Evolutionary conservation across 345 rosid species (phyloP).

Genomic region (Brassica rapa): DNA sequence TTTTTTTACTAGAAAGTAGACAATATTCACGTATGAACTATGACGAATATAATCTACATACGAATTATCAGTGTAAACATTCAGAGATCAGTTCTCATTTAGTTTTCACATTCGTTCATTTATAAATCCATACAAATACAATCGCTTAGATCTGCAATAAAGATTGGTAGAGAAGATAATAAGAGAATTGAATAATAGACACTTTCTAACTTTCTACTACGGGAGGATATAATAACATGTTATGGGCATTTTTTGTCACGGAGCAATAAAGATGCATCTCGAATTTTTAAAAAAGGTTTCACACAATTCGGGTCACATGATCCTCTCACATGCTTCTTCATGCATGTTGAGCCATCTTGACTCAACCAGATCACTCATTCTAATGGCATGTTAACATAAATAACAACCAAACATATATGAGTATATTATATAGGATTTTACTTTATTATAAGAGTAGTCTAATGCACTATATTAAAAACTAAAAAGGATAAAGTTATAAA

Average conservation of each 20-base stretch:
- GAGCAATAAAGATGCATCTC: constrained; percentile 31
- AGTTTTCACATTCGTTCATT: neutral
- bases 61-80: neutral
- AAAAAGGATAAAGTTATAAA: neutral
- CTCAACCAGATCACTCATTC: constrained; percentile 27
- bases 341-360: constrained; percentile 30
- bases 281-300: neutral
- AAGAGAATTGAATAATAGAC: neutral
- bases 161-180: constrained; percentile 5
- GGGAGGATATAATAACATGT: constrained; percentile 12
- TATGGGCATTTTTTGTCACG: constrained; percentile 34
- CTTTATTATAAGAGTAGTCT: constrained; percentile 7
- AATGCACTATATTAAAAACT: neutral
- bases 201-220: neutral
- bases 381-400: constrained; percentile 26
- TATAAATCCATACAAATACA: neutral
- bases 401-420: constrained; percentile 19
- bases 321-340: constrained; percentile 38
- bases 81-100: neutral
- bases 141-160: neutral
- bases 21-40: neutral
- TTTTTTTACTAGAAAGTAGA: neutral
- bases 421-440: neutral
- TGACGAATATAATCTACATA: neutral
- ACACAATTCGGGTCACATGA: constrained; percentile 34